Evolutionary conservation across 805 yeast genomes (phyloP).

Genomic region (Monosporozyma solicola): DNA sequence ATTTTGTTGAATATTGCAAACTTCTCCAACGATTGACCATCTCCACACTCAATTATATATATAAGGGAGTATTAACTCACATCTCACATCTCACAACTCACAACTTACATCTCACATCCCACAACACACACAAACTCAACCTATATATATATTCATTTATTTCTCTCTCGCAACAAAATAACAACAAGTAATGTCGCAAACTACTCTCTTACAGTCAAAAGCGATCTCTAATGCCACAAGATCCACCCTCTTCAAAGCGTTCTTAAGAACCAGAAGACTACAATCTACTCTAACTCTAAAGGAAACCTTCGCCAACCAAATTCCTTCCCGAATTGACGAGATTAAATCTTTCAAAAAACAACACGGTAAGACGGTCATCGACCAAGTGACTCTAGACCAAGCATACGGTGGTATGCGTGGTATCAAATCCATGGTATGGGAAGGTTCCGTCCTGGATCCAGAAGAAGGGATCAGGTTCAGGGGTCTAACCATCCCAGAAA

Average conservation of each 20-base stretch:
- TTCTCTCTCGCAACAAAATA: neutral
- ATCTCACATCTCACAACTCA: too few relatives aligned
- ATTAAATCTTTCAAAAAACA: slow-evolving; percentile 76
- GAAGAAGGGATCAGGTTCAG: slow-evolving; percentile 82
- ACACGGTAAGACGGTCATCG: slow-evolving; percentile 67
- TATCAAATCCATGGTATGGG: slow-evolving; percentile 79
- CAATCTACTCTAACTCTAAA: slow-evolving; percentile 55
- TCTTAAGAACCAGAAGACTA: neutral
- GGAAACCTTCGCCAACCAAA: slow-evolving; percentile 86
- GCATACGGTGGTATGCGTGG: slow-evolving; percentile 93
- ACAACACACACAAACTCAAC: too few relatives aligned
- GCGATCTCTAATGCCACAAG: neutral
- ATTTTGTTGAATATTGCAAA: neutral
- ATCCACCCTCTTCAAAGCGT: neutral
- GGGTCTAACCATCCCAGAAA: slow-evolving; percentile 74
- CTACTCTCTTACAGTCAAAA: neutral
- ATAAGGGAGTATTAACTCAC: too few relatives aligned
- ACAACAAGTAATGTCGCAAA: neutral
- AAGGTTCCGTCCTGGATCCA: slow-evolving; percentile 78
- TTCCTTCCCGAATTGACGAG: slow-evolving; percentile 89
- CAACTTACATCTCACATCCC: too few relatives aligned
- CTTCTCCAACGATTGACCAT: neutral
- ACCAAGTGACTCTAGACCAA: slow-evolving; percentile 67
- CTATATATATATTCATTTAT: neutral
- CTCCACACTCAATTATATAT: too few relatives aligned